Conservation (phyloP, 2,329 filamentous ascomycete genomes). For the Arthroderma sp. region DNA sequence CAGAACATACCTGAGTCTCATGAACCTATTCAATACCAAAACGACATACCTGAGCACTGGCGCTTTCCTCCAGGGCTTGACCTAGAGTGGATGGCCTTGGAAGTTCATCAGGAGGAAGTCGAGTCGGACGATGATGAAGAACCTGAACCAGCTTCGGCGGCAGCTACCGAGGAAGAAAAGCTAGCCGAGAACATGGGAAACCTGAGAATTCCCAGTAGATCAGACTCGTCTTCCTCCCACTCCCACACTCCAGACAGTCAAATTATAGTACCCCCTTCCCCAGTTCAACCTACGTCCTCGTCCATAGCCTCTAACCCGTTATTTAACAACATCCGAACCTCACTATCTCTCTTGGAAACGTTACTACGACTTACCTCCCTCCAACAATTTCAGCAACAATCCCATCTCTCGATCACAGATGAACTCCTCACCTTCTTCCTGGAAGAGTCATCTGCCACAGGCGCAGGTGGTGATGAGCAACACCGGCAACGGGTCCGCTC, state of each 20-base stretch:
- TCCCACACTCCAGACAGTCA: slow-evolving; percentile 1
- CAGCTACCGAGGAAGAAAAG: slow-evolving; percentile 23
- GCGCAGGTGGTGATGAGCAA: slow-evolving; percentile 50
- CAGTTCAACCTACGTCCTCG: slow-evolving; percentile 41
- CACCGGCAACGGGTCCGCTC: slow-evolving; percentile 48
- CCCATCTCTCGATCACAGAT: slow-evolving; percentile 79
- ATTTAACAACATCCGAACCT: slow-evolving; percentile 48
- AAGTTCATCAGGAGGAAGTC: slow-evolving; percentile 60
- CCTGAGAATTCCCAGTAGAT: slow-evolving; percentile 38
- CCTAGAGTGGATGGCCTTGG: slow-evolving; percentile 81
- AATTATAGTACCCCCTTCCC: slow-evolving; percentile 18
- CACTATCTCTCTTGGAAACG: slow-evolving; percentile 75
- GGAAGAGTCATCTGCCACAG: slow-evolving; percentile 53
- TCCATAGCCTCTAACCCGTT: slow-evolving; percentile 36
- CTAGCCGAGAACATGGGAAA: slow-evolving; percentile 33
- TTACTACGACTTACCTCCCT: slow-evolving; percentile 73
- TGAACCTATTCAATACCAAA: slow-evolving; percentile 11
- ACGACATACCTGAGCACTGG: slow-evolving; percentile 37
- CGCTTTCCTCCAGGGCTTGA: slow-evolving; percentile 63
- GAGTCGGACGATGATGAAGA: slow-evolving; percentile 41
- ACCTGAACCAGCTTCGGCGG: slow-evolving; percentile 18
- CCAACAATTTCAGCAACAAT: slow-evolving; percentile 83
- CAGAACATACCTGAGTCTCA: background rate
- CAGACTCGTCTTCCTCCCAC: slow-evolving; percentile 9
- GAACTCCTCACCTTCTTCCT: slow-evolving; percentile 84